A percentile compares a stretch with the other conserved stretches of the same genome.
These are phyloP conservation scores for Elsinoe ampelina DNA, from an alignment of 2,329 filamentous ascomycete genomes.

Conservation along the genomic window DNA sequence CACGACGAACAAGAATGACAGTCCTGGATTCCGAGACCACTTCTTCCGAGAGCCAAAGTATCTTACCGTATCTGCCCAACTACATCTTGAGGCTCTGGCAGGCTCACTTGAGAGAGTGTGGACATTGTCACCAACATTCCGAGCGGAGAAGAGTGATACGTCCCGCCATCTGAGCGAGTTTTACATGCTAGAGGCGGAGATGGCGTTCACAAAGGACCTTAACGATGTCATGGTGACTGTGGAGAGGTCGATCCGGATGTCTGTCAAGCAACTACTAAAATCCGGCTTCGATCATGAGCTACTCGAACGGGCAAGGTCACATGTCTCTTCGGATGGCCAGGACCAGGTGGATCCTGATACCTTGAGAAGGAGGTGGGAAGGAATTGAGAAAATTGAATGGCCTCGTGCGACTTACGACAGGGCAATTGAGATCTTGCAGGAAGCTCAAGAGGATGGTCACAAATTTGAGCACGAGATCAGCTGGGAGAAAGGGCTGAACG, in stretches of 20 bases:
- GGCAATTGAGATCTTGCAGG: constrained; percentile 60
- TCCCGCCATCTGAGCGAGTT: constrained; percentile 92
- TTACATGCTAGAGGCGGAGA: constrained; percentile 94
- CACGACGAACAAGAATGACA: constrained; percentile 22
- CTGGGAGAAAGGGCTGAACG: constrained; percentile 68
- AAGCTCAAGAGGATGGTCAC: constrained; percentile 33
- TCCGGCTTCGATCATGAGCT: constrained; percentile 45
- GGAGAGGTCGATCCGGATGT: constrained; percentile 62
- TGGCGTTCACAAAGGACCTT: constrained; percentile 66
- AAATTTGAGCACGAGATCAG: constrained; percentile 58
- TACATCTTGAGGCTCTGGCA: constrained; percentile 86
- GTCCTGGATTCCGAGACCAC: constrained; percentile 32
- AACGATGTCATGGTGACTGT: constrained; percentile 66
- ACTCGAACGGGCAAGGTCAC: constrained; percentile 22
- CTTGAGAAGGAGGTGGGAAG: constrained; percentile 62
- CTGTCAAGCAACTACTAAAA: constrained; percentile 31
- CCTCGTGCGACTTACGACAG: constrained; percentile 73
- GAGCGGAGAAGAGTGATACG: constrained; percentile 88
- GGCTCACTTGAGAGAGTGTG: constrained; percentile 86
- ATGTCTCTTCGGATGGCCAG: background rate
- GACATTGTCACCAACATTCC: constrained; percentile 87
- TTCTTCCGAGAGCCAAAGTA: constrained; percentile 91
- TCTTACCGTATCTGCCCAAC: constrained; percentile 85
- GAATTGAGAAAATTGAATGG: constrained; percentile 64
- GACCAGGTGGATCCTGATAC: constrained; percentile 37